Evolutionary conservation across 2,329 filamentous ascomycete genomes (phyloP).

Genomic region (Neofusicoccum parvum): DNA sequence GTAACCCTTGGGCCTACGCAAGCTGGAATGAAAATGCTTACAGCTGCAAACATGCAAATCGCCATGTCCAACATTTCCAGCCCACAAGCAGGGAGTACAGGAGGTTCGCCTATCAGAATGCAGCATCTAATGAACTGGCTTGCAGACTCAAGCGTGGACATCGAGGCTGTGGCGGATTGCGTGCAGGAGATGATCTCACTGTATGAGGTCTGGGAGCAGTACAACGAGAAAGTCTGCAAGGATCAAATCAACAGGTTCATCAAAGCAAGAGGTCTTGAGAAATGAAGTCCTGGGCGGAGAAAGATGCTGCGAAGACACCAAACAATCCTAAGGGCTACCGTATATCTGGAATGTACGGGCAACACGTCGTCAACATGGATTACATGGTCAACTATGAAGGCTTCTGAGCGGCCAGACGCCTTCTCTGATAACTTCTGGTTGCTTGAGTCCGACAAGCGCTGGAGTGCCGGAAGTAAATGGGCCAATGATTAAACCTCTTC

Average conservation of each 20-base stretch:
- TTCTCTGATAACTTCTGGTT: too few species aligned
- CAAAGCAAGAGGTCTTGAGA: slow-evolving; percentile 61
- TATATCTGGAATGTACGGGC: too few species aligned
- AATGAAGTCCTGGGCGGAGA: slow-evolving; percentile 34
- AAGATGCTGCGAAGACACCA: too few species aligned
- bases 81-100: slow-evolving; percentile 25
- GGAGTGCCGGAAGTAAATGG: too few species aligned
- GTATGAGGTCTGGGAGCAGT: slow-evolving; percentile 74
- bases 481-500: too few species aligned
- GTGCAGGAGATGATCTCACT: slow-evolving; percentile 90
- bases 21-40: slow-evolving; percentile 48
- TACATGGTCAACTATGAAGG: too few species aligned
- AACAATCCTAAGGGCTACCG: too few species aligned
- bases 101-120: slow-evolving; percentile 55
- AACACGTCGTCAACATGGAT: too few species aligned
- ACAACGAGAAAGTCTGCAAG: slow-evolving; percentile 66
- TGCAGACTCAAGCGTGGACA: slow-evolving; percentile 81
- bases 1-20: slow-evolving; percentile 76
- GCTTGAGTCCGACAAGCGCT: too few species aligned
- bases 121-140: slow-evolving; percentile 77
- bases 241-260: slow-evolving; percentile 65
- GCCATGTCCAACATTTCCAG: slow-evolving; percentile 41
- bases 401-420: too few species aligned
- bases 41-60: slow-evolving; percentile 40
- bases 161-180: slow-evolving; percentile 82